Conservation (phyloP, 1,284 basidiomycete genomes). For the Sporisorium iseilematis-ciliati region DNA sequence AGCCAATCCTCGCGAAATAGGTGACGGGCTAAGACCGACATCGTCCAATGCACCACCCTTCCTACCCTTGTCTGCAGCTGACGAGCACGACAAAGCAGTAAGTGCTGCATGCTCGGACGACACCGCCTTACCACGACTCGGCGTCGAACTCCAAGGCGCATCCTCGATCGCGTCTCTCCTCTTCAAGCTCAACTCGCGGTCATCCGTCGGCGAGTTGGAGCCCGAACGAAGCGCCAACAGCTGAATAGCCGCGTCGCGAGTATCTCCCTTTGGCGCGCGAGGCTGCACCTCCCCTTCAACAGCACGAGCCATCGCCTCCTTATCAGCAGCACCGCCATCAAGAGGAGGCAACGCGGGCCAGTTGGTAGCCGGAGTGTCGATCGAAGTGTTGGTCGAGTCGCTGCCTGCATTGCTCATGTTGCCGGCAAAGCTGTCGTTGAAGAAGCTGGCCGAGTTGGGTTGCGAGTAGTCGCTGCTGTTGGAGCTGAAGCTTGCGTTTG, state of each 20-base stretch:
- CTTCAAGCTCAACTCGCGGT: slow-evolving; percentile 32
- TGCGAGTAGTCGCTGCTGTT: slow-evolving; percentile 50
- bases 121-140: slow-evolving; percentile 22
- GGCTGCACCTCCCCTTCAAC: slow-evolving; percentile 14
- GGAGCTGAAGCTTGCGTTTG: slow-evolving; percentile 46
- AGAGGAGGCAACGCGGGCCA: slow-evolving; percentile 34
- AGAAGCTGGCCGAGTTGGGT: slow-evolving; percentile 46
- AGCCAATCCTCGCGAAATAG: slow-evolving; percentile 33
- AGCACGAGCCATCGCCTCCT: slow-evolving; percentile 11
- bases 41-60: slow-evolving; percentile 12
- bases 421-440: slow-evolving; percentile 47
- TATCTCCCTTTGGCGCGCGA: slow-evolving; percentile 40
- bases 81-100: slow-evolving; percentile 40
- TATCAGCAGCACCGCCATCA: slow-evolving; percentile 19
- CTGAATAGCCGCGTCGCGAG: slow-evolving; percentile 48
- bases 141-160: slow-evolving; percentile 44
- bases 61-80: slow-evolving; percentile 13
- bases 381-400: slow-evolving; percentile 45
- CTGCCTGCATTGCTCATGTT: slow-evolving; percentile 43
- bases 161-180: slow-evolving; percentile 28
- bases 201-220: slow-evolving; percentile 50
- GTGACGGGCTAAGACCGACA: slow-evolving; percentile 39
- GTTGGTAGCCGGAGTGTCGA: slow-evolving; percentile 43
- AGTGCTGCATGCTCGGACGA: slow-evolving; percentile 43
- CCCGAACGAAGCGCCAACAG: slow-evolving; percentile 46